phyloP scores from a whole-genome alignment of 139 green algal species.

The Mesotaenium endlicherianum region DNA sequence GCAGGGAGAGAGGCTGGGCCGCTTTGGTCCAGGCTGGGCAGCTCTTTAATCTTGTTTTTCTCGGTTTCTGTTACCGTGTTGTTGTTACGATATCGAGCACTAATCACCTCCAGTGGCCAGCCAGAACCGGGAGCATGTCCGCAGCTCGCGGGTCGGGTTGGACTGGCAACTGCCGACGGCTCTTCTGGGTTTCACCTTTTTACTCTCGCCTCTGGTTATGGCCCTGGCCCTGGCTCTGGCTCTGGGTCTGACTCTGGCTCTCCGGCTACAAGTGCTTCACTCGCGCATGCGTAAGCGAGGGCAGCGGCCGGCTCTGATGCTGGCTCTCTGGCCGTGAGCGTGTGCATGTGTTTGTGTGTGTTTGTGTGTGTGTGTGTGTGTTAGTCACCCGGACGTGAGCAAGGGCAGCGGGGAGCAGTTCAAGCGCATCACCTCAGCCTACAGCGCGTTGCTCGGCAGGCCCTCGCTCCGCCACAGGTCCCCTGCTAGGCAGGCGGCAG shows the following conservation, averaged over 20 bases:
- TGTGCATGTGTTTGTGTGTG: not conserved
- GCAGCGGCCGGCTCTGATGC: not conserved
- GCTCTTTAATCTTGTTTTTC: not conserved
- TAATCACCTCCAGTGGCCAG: too few relatives aligned
- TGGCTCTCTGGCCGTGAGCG: not conserved
- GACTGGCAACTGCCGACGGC: too few relatives aligned
- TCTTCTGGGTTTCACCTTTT: too few relatives aligned
- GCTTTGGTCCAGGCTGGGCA: not conserved
- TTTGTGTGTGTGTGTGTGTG: too few relatives aligned
- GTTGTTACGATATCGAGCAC: not conserved
- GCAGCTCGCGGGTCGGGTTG: too few relatives aligned
- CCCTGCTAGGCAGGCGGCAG: not conserved
- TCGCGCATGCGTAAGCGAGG: not conserved
- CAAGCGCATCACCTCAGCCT: constrained; percentile 19
- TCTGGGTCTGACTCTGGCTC: not conserved
- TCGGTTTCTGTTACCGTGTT: not conserved
- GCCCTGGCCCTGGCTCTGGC: not conserved
- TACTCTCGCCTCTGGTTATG: not conserved
- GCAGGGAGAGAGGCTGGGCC: not conserved
- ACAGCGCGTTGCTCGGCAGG: not conserved
- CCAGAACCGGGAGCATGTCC: too few relatives aligned
- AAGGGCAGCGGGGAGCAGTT: constrained; percentile 19
- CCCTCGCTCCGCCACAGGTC: not conserved
- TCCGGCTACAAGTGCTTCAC: not conserved
- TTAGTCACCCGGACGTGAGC: constrained; percentile 16